Conservation (phyloP, 2,329 filamentous ascomycete genomes). For the Shiraia bambusicola region DNA sequence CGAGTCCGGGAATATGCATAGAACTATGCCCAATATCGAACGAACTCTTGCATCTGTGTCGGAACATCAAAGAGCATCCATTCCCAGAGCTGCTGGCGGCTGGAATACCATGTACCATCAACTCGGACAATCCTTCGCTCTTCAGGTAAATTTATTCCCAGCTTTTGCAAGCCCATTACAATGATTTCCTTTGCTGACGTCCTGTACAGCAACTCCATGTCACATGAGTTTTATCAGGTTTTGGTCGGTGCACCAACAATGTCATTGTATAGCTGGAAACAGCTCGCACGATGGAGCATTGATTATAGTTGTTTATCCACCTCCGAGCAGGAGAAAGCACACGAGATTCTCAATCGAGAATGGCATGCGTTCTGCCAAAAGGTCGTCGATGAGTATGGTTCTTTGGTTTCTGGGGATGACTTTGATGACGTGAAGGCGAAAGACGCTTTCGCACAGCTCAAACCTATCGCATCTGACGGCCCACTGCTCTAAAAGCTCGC, state of each 20-base stretch:
- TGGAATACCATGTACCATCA: slow-evolving; percentile 71
- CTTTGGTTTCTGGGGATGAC: slow-evolving; percentile 9
- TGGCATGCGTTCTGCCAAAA: slow-evolving; percentile 62
- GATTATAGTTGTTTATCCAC: slow-evolving; percentile 46
- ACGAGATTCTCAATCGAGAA: slow-evolving; percentile 52
- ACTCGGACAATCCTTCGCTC: slow-evolving; percentile 72
- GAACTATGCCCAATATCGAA: slow-evolving; percentile 78
- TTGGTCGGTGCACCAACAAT: slow-evolving; percentile 69
- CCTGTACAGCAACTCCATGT: slow-evolving; percentile 62
- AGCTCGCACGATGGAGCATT: slow-evolving; percentile 54
- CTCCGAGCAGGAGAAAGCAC: slow-evolving; percentile 44
- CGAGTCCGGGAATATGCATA: slow-evolving; percentile 57
- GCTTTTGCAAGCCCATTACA: no score
- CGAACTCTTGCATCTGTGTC: slow-evolving; percentile 70
- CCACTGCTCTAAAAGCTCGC: no score
- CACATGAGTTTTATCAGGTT: slow-evolving; percentile 76
- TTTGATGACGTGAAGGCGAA: slow-evolving; percentile 11
- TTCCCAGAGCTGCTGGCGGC: slow-evolving; percentile 70
- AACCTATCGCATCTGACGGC: no score
- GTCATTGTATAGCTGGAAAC: slow-evolving; percentile 70
- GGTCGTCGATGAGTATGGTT: slow-evolving; percentile 49
- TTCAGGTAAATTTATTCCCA: slow-evolving; percentile 56
- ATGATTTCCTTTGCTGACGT: slow-evolving; percentile 1
- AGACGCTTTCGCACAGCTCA: slow-evolving; percentile 1
- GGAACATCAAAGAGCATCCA: slow-evolving; percentile 64